Conservation (phyloP, 805 yeast genomes). For the Yarrowia osloensis region DNA sequence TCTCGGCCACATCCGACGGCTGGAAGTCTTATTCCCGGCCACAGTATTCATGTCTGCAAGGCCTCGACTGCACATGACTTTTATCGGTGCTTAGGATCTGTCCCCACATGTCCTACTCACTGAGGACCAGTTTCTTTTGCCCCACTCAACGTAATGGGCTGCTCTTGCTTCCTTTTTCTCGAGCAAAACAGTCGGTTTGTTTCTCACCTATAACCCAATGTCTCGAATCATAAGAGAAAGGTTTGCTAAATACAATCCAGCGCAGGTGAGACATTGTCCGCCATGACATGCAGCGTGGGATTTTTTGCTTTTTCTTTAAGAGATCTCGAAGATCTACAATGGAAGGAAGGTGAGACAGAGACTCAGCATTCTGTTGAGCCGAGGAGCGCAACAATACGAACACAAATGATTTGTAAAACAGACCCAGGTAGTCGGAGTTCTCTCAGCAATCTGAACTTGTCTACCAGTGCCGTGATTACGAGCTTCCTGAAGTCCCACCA, state of each 20-base stretch:
- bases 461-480: too few relatives aligned
- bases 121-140: background rate
- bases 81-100: background rate
- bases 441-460: too few relatives aligned
- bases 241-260: slow-evolving; percentile 17
- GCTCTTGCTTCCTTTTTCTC: slow-evolving; percentile 14
- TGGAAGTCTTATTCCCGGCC: too few relatives aligned
- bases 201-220: slow-evolving; percentile 4
- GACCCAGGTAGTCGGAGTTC: too few relatives aligned
- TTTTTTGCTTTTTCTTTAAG: background rate
- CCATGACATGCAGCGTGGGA: slow-evolving; percentile 1
- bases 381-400: too few relatives aligned
- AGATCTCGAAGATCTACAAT: slow-evolving; percentile 21
- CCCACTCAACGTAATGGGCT: background rate
- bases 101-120: background rate
- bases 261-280: slow-evolving; percentile 13
- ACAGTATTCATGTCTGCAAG: too few relatives aligned
- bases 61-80: background rate
- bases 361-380: too few relatives aligned
- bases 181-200: background rate
- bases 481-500: too few relatives aligned
- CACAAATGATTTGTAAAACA: too few relatives aligned
- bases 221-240: slow-evolving; percentile 16
- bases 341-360: background rate
- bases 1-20: background rate